These are phyloP conservation scores for Hibiscus mutabilis DNA, from an alignment of 345 rosid genomes.

Conservation along the genomic window DNA sequence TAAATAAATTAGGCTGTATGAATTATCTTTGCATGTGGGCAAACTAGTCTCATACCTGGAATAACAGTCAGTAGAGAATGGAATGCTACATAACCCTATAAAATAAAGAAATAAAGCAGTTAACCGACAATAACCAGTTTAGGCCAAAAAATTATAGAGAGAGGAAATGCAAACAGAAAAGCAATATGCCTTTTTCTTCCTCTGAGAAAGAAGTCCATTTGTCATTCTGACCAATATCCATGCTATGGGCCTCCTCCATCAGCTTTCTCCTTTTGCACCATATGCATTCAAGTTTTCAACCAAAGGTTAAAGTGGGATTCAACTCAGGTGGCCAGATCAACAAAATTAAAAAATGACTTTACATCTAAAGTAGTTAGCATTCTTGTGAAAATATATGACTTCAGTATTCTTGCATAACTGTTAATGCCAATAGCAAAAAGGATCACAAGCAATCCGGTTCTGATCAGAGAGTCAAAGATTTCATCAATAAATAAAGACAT, in stretches of 20 bases:
- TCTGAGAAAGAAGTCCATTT: neutral
- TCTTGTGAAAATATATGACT: neutral
- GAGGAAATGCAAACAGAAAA: too few species aligned
- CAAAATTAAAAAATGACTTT: neutral
- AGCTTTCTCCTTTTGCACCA: neutral
- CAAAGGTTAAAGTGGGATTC: neutral
- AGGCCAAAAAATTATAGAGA: too few species aligned
- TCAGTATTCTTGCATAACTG: neutral
- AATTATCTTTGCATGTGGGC: too few species aligned
- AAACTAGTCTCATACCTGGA: neutral
- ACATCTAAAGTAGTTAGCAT: too few species aligned
- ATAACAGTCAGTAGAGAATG: neutral
- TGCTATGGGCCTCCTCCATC: neutral
- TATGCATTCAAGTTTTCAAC: neutral
- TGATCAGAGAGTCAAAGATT: neutral
- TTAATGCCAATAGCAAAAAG: neutral
- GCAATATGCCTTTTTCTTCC: too few species aligned
- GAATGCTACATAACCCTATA: neutral
- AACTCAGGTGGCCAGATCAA: neutral
- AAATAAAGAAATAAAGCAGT: neutral
- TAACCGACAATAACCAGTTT: neutral
- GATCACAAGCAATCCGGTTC: constrained; percentile 4
- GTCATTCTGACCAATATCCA: neutral
- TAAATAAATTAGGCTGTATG: too few species aligned
- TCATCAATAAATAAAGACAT: neutral